Base-by-base conservation (phyloP, 345 rosid genomes). In the Physaria fendleri region DNA sequence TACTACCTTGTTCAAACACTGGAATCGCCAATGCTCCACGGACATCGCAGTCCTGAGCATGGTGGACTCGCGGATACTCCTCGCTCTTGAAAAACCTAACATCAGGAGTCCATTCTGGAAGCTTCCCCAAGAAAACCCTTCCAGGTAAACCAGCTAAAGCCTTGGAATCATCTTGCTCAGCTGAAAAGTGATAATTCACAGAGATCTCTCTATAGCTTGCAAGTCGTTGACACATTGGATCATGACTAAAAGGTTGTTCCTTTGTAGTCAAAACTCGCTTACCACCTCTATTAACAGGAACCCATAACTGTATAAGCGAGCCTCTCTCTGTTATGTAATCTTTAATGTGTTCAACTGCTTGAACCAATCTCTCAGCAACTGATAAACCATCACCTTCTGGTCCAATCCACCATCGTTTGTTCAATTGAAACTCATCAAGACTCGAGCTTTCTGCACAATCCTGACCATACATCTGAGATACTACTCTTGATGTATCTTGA, bases 51-150 rank as follows among this genome's bases (percentile, higher is more conserved):
- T 66, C 74, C 60, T 83, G 93, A 33, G 98, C 98, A 41, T 92
- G 79, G 45, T 43, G 64, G n/a, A 88, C 78, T 53, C 96, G 77
- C 1, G 72, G 81, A 73, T 88, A 92, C 65, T 92, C 98, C 8
- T 92, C 97, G 9, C 87, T 84, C 76, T 65, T 80, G 59, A 88
- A 88, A 72, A 86, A 92, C 25, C 88, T 78, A 62, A 86, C 97
- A 79, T 92, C 96, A 21, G 97, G 98, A 41, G 93, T 88, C 95
- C 97, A 92, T 75, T 92, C 98, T 27, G 97, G 97, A 61, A 84
- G 78, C 76, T 84, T 82, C 50, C 78, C 79, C 74, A 88, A 62
- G 80, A 80, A 88, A 47, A 92, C 98, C 24, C 96, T 80, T 21
- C 95, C 85, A 28, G 98, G 96, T 72, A 88, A 40, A 47, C 98